These are phyloP conservation scores for Eucalyptus lansdowneana DNA, from an alignment of 345 rosid genomes.

Conservation along the genomic window DNA sequence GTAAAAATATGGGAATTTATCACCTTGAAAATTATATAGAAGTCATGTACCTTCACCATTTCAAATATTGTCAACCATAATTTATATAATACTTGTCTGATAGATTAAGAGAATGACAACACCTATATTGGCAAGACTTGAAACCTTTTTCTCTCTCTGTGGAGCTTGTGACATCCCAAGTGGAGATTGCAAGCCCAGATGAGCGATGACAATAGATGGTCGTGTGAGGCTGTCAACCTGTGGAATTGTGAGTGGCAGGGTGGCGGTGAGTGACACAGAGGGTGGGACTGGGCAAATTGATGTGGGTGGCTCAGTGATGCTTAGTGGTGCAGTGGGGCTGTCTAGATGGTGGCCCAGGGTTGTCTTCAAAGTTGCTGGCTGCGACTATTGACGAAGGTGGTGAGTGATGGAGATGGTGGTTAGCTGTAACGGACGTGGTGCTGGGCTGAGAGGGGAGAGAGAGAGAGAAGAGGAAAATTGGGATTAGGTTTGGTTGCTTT, in stretches of 20 bases:
- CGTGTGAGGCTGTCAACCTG: not conserved
- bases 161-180: not conserved
- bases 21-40: not conserved
- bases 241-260: not conserved
- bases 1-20: not conserved
- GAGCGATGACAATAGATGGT: not conserved
- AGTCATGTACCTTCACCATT: not conserved
- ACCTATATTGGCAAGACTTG: not conserved
- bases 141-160: not conserved
- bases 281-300: not conserved
- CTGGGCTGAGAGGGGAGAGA: not conserved
- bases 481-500: not conserved
- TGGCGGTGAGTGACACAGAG: not conserved
- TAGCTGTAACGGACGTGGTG: not conserved
- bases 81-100: not conserved
- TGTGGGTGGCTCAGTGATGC: not conserved
- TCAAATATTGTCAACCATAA: not conserved
- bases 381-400: not conserved
- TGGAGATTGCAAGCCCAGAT: not conserved
- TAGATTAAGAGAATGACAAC: not conserved
- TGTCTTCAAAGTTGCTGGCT: not conserved
- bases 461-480: not conserved
- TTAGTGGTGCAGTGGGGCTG: not conserved
- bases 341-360: not conserved
- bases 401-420: not conserved